Evolutionary conservation across 208 protist genomes (phyloP).

Genomic region (Leishmania aethiopica): DNA sequence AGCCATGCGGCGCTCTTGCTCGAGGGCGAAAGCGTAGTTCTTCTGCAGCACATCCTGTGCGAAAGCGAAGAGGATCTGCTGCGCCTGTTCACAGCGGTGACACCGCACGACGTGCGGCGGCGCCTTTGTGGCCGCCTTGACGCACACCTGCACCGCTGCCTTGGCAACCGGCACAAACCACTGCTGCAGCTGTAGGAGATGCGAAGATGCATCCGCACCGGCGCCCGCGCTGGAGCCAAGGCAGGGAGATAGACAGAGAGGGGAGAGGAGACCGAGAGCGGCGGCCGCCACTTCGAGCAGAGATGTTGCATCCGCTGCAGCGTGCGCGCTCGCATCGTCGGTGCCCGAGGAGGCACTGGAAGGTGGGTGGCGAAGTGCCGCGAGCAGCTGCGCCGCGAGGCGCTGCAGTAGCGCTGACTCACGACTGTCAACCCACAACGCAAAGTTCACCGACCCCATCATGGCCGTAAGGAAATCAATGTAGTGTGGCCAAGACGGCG

Average conservation of each 20-base stretch:
- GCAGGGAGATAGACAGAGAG: slow-evolving; percentile 65
- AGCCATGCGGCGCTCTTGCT: slow-evolving; percentile 54
- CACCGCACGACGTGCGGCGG: neutral
- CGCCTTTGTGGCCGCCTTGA: slow-evolving; percentile 5
- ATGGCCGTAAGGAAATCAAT: slow-evolving; percentile 46
- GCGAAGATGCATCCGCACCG: slow-evolving; percentile 2
- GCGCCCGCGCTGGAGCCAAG: slow-evolving; percentile 9
- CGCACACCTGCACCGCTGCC: slow-evolving; percentile 32
- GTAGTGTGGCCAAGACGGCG: slow-evolving; percentile 36
- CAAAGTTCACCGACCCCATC: slow-evolving; percentile 44
- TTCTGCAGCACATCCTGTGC: slow-evolving; percentile 88
- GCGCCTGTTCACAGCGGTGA: slow-evolving; percentile 17
- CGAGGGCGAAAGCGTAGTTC: slow-evolving; percentile 70
- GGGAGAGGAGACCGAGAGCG: slow-evolving; percentile 56
- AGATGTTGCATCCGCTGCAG: neutral
- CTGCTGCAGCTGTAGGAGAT: slow-evolving; percentile 40
- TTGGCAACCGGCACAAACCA: slow-evolving; percentile 41
- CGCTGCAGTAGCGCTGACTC: slow-evolving; percentile 34
- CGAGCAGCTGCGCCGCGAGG: slow-evolving; percentile 28
- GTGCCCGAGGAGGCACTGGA: neutral
- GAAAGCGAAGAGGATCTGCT: slow-evolving; percentile 69
- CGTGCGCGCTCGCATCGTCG: neutral
- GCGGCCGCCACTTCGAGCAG: slow-evolving; percentile 35
- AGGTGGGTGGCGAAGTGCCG: slow-evolving; percentile 13
- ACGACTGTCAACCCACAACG: slow-evolving; percentile 52